A percentile compares a stretch with the other conserved stretches of the same genome.
phyloP scores from a whole-genome alignment of 2,329 filamentous ascomycete species.

The Camillea tinctor region DNA sequence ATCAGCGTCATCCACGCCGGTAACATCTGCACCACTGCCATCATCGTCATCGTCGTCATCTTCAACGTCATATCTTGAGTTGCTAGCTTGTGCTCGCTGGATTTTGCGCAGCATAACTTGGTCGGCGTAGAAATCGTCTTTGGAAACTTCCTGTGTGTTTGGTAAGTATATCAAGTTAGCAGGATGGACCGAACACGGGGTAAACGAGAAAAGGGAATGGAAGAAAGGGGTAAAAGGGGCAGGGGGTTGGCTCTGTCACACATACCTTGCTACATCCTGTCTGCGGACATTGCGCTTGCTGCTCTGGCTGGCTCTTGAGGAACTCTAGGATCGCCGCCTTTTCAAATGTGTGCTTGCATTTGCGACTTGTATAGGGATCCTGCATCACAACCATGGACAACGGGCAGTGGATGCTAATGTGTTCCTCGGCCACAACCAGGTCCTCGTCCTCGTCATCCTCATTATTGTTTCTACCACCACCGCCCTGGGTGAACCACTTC shows the following conservation, averaged over 20 bases:
- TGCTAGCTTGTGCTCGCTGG: constrained; percentile 46
- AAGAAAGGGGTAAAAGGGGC: background rate
- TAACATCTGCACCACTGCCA: constrained; percentile 36
- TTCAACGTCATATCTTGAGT: constrained; percentile 42
- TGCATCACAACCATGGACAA: constrained; percentile 63
- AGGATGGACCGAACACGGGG: too few relatives aligned
- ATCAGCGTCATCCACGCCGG: constrained; percentile 24
- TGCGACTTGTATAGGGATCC: constrained; percentile 64
- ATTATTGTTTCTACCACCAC: constrained; percentile 31
- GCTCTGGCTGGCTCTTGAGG: constrained; percentile 34
- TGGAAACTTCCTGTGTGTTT: constrained; percentile 43
- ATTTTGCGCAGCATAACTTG: constrained; percentile 57
- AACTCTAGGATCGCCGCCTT: constrained; percentile 60
- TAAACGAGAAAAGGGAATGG: too few relatives aligned
- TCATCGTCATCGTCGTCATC: constrained; percentile 43
- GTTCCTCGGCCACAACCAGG: constrained; percentile 62
- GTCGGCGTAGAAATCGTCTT: constrained; percentile 56
- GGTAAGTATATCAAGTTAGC: too few relatives aligned
- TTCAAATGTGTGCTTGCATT: constrained; percentile 74
- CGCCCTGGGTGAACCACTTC: constrained; percentile 52
- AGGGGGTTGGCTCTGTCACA: background rate
- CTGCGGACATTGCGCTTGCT: constrained; percentile 58
- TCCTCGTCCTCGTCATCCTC: constrained; percentile 63
- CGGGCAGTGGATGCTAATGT: constrained; percentile 67
- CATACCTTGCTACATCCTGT: constrained; percentile 61